Evolutionary conservation across 306 rosid genomes (phyloP).

Genomic region (Corylus avellana): DNA sequence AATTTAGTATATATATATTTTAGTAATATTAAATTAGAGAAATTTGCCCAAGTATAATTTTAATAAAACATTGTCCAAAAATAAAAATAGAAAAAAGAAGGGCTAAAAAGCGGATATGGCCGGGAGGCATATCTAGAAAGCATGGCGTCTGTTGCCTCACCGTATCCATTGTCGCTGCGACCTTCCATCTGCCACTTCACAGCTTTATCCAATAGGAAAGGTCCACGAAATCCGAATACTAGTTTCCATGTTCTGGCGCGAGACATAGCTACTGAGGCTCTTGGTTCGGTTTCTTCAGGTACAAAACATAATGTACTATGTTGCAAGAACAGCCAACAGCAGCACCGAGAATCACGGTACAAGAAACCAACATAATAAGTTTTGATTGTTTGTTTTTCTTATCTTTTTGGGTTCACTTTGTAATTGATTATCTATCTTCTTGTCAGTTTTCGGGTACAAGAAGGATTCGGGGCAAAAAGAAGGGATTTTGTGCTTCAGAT

Average conservation of each 20-base stretch:
- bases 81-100: conserved; percentile 2
- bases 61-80: not conserved
- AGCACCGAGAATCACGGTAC: conserved; percentile 1
- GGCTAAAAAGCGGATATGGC: not conserved
- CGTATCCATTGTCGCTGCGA: conserved; percentile 16
- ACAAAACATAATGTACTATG: conserved; percentile 1
- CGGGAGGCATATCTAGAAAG: conserved; percentile 36
- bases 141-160: conserved; percentile 54
- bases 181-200: conserved; percentile 28
- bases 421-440: not conserved
- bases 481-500: conserved; percentile 58
- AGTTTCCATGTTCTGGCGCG: not conserved
- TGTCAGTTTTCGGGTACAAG: conserved; percentile 30
- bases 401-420: not conserved
- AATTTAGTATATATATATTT: too few species aligned
- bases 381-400: not conserved
- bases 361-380: not conserved
- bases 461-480: conserved; percentile 33
- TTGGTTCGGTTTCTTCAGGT: not conserved
- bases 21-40: not conserved
- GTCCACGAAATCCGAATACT: not conserved
- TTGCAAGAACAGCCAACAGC: conserved; percentile 18
- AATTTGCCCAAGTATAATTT: too few species aligned
- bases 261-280: not conserved
- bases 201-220: conserved; percentile 22